Percentiles rank a stretch among this genome's conserved stretches.
phyloP scores from a whole-genome alignment of 306 rosid species.

The Parietaria judaica region DNA sequence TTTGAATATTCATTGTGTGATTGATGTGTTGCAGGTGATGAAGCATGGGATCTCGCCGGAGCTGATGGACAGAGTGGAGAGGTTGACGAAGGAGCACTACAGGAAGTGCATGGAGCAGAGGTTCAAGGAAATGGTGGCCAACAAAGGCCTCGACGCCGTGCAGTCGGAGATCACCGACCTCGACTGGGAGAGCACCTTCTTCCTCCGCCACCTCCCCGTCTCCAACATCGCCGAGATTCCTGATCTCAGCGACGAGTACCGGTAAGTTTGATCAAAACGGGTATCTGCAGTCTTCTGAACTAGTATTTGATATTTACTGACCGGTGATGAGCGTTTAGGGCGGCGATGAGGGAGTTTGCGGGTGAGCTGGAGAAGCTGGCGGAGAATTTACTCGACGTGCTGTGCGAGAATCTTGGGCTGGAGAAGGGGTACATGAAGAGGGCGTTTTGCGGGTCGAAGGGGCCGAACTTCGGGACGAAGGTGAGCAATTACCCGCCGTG shows the following conservation, averaged over 20 bases:
- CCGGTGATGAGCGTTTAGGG: conserved; percentile 13
- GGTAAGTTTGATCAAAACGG: conserved; percentile 20
- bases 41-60: conserved; percentile 78
- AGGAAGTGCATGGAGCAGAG: conserved; percentile 67
- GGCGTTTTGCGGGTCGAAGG: conserved; percentile 69
- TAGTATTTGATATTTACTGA: no score
- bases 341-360: conserved; percentile 69
- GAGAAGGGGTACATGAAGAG: conserved; percentile 81
- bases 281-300: no score
- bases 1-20: background rate
- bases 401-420: conserved; percentile 86
- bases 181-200: conserved; percentile 98
- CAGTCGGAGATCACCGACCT: conserved; percentile 53
- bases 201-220: conserved; percentile 70
- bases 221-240: conserved; percentile 65
- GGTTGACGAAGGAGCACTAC: conserved; percentile 84
- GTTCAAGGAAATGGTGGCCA: conserved; percentile 73
- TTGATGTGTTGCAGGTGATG: conserved; percentile 40
- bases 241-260: conserved; percentile 59
- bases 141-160: conserved; percentile 52
- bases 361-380: conserved; percentile 64
- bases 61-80: conserved; percentile 79
- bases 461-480: conserved; percentile 87
- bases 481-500: conserved; percentile 95
- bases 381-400: conserved; percentile 60